These are phyloP conservation scores for Silene noctiflora DNA, from an alignment of 179 eudicot species.

Conservation along the genomic window DNA sequence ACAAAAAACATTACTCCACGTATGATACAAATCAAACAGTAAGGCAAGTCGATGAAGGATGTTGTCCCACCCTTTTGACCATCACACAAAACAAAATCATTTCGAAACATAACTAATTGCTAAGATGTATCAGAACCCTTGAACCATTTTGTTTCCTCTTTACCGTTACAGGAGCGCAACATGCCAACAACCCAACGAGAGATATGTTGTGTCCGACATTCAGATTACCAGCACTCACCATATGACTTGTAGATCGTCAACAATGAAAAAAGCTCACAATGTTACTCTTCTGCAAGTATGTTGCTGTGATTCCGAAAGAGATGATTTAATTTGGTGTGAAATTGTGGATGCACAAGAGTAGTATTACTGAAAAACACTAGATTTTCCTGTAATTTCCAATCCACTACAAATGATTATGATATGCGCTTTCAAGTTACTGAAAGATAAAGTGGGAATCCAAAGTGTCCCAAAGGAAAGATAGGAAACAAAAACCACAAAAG, in stretches of 20 bases:
- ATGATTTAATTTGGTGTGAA: neutral
- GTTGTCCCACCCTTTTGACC: neutral
- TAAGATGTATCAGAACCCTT: neutral
- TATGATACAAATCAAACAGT: neutral
- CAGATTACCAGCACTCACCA: too few species aligned
- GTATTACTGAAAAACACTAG: neutral
- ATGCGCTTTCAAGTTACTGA: neutral
- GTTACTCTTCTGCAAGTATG: neutral
- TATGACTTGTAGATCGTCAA: neutral
- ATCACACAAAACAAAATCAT: neutral
- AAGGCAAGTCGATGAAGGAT: neutral
- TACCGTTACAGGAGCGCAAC: neutral
- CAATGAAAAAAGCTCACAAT: neutral
- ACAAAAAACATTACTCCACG: too few species aligned
- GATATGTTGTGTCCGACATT: too few species aligned
- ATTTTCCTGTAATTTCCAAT: too few species aligned
- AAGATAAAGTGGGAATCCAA: neutral
- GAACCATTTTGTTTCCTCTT: neutral
- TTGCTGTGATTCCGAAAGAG: neutral
- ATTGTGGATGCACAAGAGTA: neutral
- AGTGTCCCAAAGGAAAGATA: neutral
- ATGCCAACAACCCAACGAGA: neutral
- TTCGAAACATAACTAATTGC: constrained; percentile 26
- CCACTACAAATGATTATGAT: too few species aligned
- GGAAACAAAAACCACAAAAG: neutral